These are phyloP conservation scores for Sporisorium graminicola DNA, from an alignment of 1,284 basidiomycete genomes.

Conservation along the genomic window DNA sequence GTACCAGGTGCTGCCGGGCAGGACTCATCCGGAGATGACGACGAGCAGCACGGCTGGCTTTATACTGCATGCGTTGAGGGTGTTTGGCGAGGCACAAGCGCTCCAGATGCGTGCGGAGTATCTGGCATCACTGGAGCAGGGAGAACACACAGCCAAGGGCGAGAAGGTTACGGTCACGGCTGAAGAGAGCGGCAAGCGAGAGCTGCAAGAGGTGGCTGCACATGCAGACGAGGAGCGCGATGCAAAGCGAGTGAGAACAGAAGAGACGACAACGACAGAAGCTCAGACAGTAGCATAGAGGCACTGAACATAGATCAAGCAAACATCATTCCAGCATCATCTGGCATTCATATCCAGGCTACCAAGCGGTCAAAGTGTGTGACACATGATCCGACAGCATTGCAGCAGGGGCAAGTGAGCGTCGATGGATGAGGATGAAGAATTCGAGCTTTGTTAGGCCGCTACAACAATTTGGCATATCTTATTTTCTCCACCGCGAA, in stretches of 20 bases:
- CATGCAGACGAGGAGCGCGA: slow-evolving; percentile 19
- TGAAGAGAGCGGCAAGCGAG: slow-evolving; percentile 4
- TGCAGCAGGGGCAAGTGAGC: background rate
- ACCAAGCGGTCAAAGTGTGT: background rate
- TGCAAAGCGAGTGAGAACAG: slow-evolving; percentile 22
- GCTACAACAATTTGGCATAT: background rate
- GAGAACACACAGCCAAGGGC: too few relatives aligned
- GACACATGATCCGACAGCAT: background rate
- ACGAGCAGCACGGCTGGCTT: slow-evolving; percentile 90
- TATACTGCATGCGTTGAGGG: slow-evolving; percentile 84
- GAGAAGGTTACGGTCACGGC: background rate
- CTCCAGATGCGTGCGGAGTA: slow-evolving; percentile 34
- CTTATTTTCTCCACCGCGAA: background rate
- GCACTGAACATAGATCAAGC: too few relatives aligned
- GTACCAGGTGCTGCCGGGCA: slow-evolving; percentile 94
- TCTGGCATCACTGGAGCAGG: slow-evolving; percentile 5
- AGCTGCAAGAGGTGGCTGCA: slow-evolving; percentile 11
- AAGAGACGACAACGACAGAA: slow-evolving; percentile 6
- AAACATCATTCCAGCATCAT: background rate
- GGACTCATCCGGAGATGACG: slow-evolving; percentile 95
- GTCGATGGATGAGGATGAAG: background rate
- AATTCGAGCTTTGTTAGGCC: background rate
- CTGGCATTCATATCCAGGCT: background rate
- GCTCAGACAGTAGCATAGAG: slow-evolving; percentile 4
- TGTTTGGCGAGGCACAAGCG: slow-evolving; percentile 70